A percentile compares a stretch with the other conserved stretches of the same genome.
These are phyloP conservation scores for Boletus pseudo-olivaceus DNA, from an alignment of 768 basidiomycete genomes.

Conservation along the genomic window DNA sequence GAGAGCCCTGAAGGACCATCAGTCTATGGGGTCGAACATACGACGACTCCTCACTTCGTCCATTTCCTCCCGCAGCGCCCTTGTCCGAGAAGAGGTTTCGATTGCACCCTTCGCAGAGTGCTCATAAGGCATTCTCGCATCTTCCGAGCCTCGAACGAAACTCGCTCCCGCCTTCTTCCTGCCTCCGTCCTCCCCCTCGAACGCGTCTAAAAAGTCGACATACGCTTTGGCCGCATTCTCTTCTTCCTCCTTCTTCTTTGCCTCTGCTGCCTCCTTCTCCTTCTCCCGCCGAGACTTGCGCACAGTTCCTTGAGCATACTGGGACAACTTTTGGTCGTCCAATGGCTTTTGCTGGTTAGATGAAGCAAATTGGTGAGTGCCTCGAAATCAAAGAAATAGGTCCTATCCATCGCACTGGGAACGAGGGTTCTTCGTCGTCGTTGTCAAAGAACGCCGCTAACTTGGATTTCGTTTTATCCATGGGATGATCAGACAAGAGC, in stretches of 20 bases:
- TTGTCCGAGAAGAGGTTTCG: conserved; percentile 31
- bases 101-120: conserved; percentile 35
- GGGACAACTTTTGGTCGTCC: conserved; percentile 80
- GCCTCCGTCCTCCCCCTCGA: conserved; percentile 64
- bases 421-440: conserved; percentile 81
- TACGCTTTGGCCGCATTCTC: conserved; percentile 74
- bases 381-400: conserved; percentile 47
- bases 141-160: conserved; percentile 60
- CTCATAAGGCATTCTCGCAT: conserved; percentile 37
- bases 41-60: conserved; percentile 29
- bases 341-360: conserved; percentile 76
- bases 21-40: neutral
- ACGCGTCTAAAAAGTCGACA: conserved; percentile 80
- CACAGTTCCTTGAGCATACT: conserved; percentile 81
- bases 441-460: conserved; percentile 82
- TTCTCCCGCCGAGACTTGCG: conserved; percentile 90
- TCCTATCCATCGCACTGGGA: conserved; percentile 88
- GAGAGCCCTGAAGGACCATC: conserved; percentile 44
- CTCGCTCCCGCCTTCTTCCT: conserved; percentile 50
- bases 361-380: conserved; percentile 58
- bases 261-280: conserved; percentile 90
- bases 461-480: conserved; percentile 41
- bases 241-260: conserved; percentile 82
- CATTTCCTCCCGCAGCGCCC: conserved; percentile 31
- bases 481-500: conserved; percentile 9